Evolutionary conservation across 768 basidiomycete species (phyloP).

Genomic region (Termitomyces titanicus): DNA sequence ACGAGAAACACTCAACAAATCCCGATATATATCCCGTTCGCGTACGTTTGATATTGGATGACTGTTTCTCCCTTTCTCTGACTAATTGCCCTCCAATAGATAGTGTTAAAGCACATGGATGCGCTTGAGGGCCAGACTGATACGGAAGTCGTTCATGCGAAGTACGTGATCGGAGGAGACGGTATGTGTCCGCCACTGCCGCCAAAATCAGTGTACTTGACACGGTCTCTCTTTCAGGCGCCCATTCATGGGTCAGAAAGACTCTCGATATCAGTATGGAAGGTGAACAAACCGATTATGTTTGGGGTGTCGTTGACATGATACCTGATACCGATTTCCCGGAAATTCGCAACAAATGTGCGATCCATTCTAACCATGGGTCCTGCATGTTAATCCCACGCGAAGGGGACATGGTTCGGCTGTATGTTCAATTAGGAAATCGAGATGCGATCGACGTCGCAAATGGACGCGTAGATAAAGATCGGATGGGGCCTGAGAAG

Average conservation of each 20-base stretch:
- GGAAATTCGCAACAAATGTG: constrained; percentile 62
- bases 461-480: constrained; percentile 53
- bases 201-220: neutral
- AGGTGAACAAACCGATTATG: constrained; percentile 71
- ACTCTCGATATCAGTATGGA: constrained; percentile 63
- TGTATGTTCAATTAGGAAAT: constrained; percentile 68
- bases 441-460: constrained; percentile 38
- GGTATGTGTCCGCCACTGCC: constrained; percentile 33
- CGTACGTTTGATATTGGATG: constrained; percentile 18
- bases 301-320: constrained; percentile 83
- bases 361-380: constrained; percentile 66
- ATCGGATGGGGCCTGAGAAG: constrained; percentile 42
- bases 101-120: constrained; percentile 40
- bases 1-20: constrained; percentile 38
- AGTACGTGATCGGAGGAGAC: constrained; percentile 76
- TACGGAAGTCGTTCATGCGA: constrained; percentile 50
- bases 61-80: neutral
- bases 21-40: constrained; percentile 34
- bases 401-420: constrained; percentile 60
- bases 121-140: constrained; percentile 27
- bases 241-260: constrained; percentile 83
- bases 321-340: constrained; percentile 74
- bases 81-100: constrained; percentile 24
- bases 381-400: constrained; percentile 76
- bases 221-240: constrained; percentile 39